Evolutionary conservation across 305 asterid genomes (phyloP), one percentile per base, ranked within the genome.

Genomic region (Fraxinus baroniana): DNA sequence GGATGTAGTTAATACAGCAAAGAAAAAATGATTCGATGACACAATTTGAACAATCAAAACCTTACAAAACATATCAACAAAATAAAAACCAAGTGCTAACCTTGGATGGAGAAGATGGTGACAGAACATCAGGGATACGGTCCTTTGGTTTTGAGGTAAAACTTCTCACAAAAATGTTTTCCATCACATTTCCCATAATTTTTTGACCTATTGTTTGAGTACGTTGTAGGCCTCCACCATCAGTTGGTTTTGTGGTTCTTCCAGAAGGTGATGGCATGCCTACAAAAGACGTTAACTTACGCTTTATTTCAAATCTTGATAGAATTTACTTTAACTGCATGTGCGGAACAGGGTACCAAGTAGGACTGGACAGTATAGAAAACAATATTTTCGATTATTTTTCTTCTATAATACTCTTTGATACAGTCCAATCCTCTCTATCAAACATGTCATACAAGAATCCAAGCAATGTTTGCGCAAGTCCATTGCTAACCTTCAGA

Each of bases 171-270:
- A 97, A 92, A 86, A 91, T 78, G 83, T 93, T 95, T 82, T 95
- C 99, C 98, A 92, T 93, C 98, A 93, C 88, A 89, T 93, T 94
- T 78, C 95, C 98, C 98, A 97, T 97, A 83, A 97, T 85, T 80
- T 91, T 94, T 87, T 95, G 99, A 79, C 99, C 98, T 62, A 97
- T 80, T 82, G 99, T 95, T 90, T 97, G 99, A 90, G 74, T 93
- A 77, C 94, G 95, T 81, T 91, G 97, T 80, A 93, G 84, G 77
- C 89, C 92, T 87, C 83, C 94, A 35, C 81, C 84, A 77, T 87
- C 94, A 76, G 87, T 77, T 86, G 94, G 81, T 85, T 89, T 90
- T 73, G 87, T 85, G 76, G 77, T 86, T 87, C 86, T 90, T 71
- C 95, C 95, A 84, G 98, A 92, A 55, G 98, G 97, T 76, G 99